Conservation (phyloP, 305 asterid species). For the Rubia occidens region DNA sequence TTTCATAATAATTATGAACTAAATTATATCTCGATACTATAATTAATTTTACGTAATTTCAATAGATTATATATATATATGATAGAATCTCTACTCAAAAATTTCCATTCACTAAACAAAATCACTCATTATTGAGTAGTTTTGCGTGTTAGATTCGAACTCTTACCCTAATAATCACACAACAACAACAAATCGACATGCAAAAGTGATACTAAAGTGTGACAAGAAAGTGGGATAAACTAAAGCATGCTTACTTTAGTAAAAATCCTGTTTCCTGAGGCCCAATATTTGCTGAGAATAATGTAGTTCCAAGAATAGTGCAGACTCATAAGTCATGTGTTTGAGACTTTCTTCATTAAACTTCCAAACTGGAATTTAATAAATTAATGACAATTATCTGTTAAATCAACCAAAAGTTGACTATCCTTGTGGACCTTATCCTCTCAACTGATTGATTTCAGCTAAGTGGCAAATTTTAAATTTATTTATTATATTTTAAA, state of each 20-base stretch:
- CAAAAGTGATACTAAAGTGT: neutral
- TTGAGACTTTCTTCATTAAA: neutral
- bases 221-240: neutral
- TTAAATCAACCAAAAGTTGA: conserved; percentile 1
- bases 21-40: no score
- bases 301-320: no score
- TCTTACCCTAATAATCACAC: neutral
- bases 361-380: no score
- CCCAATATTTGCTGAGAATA: no score
- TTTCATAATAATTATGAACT: no score
- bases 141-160: neutral
- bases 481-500: neutral
- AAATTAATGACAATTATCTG: neutral
- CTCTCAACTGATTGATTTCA: neutral
- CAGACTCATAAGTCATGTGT: no score
- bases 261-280: neutral
- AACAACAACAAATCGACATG: neutral
- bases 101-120: no score
- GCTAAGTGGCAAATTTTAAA: neutral
- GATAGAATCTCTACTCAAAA: no score
- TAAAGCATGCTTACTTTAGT: neutral
- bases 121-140: neutral
- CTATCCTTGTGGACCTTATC: neutral
- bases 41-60: no score
- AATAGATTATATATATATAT: no score